These are phyloP conservation scores for Aspergillus sclerotioniger DNA, from an alignment of 495 filamentous ascomycete genomes.

Conservation along the genomic window DNA sequence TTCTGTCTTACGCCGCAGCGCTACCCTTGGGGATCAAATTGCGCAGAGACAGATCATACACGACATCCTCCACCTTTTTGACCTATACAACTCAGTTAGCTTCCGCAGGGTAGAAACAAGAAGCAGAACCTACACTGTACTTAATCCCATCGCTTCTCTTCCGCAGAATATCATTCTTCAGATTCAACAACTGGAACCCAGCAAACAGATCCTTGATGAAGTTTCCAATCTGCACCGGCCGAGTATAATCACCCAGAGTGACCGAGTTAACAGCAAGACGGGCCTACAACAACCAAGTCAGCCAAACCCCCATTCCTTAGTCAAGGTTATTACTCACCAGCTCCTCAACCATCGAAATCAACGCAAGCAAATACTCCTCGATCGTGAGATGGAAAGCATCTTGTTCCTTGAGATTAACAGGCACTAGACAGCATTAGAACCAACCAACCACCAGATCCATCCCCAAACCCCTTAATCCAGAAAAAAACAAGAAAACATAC, in stretches of 20 bases:
- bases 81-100: slow-evolving; percentile 42
- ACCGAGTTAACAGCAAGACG: slow-evolving; percentile 95
- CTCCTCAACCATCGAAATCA: slow-evolving; percentile 86
- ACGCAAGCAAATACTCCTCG: slow-evolving; percentile 89
- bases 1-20: slow-evolving; percentile 16
- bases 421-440: slow-evolving; percentile 56
- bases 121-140: slow-evolving; percentile 65
- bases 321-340: no score
- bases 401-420: slow-evolving; percentile 84
- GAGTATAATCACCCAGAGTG: slow-evolving; percentile 81
- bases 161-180: slow-evolving; percentile 91
- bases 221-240: slow-evolving; percentile 78
- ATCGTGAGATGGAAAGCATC: slow-evolving; percentile 94
- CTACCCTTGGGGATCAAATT: slow-evolving; percentile 65
- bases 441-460: not conserved
- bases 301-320: not conserved
- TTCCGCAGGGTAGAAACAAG: not conserved
- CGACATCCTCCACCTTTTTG: slow-evolving; percentile 97
- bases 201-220: slow-evolving; percentile 96
- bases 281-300: slow-evolving; percentile 41
- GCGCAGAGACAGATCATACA: slow-evolving; percentile 87
- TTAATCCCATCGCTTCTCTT: slow-evolving; percentile 91
- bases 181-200: slow-evolving; percentile 92
- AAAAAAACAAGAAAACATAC: slow-evolving; percentile 44
- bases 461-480: not conserved